A percentile compares a stretch with the other conserved stretches of the same genome.
phyloP scores from a whole-genome alignment of 352 stramenopile genomes.

The Phytophthora foliorum region DNA sequence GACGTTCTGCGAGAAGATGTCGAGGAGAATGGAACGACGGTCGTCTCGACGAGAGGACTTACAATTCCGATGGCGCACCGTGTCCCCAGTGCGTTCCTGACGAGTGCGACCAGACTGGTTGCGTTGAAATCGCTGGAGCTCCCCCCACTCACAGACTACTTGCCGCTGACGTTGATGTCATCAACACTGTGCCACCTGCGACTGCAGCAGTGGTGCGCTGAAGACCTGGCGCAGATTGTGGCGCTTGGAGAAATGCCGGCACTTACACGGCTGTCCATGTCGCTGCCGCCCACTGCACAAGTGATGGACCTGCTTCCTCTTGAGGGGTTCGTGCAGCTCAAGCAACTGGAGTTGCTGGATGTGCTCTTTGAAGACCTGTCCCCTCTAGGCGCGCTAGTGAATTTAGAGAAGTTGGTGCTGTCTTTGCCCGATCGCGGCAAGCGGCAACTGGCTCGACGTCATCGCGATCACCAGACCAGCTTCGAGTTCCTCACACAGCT shows the following conservation, averaged over 20 bases:
- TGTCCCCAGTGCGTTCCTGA: conserved; percentile 49
- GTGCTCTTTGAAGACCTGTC: conserved; percentile 61
- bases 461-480: conserved; percentile 47
- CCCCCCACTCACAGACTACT: conserved; percentile 47
- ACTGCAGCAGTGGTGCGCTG: conserved; percentile 52
- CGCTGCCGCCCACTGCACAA: conserved; percentile 44
- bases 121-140: conserved; percentile 45
- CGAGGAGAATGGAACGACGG: conserved; percentile 32
- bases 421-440: conserved; percentile 55
- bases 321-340: conserved; percentile 50
- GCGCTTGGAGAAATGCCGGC: conserved; percentile 37
- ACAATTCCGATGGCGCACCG: conserved; percentile 44
- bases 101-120: conserved; percentile 32
- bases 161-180: conserved; percentile 32
- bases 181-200: conserved; percentile 46
- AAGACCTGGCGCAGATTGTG: conserved; percentile 49
- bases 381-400: conserved; percentile 48
- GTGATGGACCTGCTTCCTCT: conserved; percentile 54
- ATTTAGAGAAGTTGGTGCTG: conserved; percentile 63
- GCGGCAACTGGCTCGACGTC: conserved; percentile 50
- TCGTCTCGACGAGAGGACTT: conserved; percentile 32
- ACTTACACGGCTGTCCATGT: conserved; percentile 47
- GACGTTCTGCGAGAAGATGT: conserved; percentile 42
- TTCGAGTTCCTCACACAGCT: conserved; percentile 58
- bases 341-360: conserved; percentile 60